Conservation (phyloP, 148 eudicot species). For the Vaccinium darrowii region DNA sequence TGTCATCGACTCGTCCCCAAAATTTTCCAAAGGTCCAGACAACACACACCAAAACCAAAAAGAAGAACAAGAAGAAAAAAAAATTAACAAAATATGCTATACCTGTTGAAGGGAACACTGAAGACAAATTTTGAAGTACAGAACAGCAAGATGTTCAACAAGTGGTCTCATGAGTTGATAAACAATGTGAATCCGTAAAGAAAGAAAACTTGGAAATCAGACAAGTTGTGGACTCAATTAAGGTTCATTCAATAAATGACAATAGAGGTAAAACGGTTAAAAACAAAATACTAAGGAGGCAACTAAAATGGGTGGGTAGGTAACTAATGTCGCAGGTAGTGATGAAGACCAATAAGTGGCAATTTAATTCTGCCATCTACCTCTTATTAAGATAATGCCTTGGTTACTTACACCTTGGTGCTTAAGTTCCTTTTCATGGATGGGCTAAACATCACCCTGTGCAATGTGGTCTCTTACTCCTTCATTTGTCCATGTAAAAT, state of each 20-base stretch:
- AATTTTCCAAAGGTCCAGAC: neutral
- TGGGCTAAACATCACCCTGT: neutral
- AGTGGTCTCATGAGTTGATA: neutral
- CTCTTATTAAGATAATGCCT: neutral
- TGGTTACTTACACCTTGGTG: neutral
- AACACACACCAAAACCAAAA: neutral
- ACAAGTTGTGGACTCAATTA: neutral
- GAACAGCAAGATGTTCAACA: neutral
- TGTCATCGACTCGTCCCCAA: conserved; percentile 15
- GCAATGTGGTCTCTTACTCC: neutral
- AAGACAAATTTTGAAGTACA: neutral
- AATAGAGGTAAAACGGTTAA: neutral
- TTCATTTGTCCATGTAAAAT: neutral
- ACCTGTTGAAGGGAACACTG: neutral
- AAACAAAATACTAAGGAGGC: neutral
- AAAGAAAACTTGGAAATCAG: neutral
- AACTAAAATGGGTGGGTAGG: neutral
- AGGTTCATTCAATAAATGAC: neutral
- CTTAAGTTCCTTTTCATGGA: neutral
- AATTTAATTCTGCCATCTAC: neutral
- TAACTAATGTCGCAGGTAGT: neutral
- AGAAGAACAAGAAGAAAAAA: too few relatives aligned
- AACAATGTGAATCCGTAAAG: conserved; percentile 38
- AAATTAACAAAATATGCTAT: neutral
- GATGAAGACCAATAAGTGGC: neutral